Evolutionary conservation across 768 basidiomycete genomes (phyloP), one percentile per base, ranked within the genome.

Genomic region (Ramaria sp.): DNA sequence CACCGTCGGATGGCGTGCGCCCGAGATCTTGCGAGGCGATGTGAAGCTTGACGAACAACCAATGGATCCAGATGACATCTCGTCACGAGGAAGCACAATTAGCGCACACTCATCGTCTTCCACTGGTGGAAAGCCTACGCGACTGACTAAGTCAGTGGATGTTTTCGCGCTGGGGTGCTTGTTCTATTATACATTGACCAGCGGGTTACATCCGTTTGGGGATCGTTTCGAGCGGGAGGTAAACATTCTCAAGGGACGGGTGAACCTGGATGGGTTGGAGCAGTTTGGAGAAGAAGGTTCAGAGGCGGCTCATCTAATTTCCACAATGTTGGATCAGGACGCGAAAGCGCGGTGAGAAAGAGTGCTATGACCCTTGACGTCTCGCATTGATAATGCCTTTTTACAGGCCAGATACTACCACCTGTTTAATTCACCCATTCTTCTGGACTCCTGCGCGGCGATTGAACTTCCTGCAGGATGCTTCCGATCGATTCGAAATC

Each of bases 1-100:
- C 13, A 95, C 94, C 0, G 86, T 94, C 19, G 96, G 96, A 1
- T 99, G 96, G 91, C 82, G 96, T 4, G 96, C 96, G 0, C 96
- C 96, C 0, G 96, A 99, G 72, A 93, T 97, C 61, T 71, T 99
- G 46, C 76, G 89, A 22, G 95, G 95, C 2, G 91, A 96, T 54
- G 95, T 99, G 57, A 90, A 89, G 68, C 75, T 97, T 59, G 90
- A 96, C 64, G 92, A 94, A 64, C 76, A 31, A 70, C 79, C 19
- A 71, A 72, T 5, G 61, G 62, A 33, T 53, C 41, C 37, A 39
- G 83, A 83, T 58, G 84, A 87, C 53, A 73, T 79, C 58, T 84
- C 79, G 48, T 88, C 84, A 0, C 75, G 79, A 37, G 86, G 82
- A 13, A 87, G 84, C 58, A 82, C 79, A 11, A 70, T 78, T 19